Conservation (phyloP, 1,284 basidiomycete genomes). For the Fomes fomentarius region DNA sequence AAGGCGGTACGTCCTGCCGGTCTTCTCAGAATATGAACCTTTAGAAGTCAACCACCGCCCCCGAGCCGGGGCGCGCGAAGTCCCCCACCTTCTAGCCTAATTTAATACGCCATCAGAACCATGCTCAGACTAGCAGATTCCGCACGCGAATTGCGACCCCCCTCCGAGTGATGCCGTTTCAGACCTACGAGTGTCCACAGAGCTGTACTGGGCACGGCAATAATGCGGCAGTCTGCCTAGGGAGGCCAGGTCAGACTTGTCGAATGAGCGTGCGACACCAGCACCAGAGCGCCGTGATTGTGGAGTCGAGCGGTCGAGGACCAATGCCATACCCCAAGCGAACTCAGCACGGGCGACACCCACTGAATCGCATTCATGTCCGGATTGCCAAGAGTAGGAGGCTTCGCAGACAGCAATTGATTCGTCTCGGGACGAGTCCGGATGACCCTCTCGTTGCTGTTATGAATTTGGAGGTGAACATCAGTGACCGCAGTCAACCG, state of each 20-base stretch:
- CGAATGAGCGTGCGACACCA: neutral
- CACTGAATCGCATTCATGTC: neutral
- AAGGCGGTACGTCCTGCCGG: neutral
- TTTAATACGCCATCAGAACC: neutral
- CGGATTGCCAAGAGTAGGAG: neutral
- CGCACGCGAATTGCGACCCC: neutral
- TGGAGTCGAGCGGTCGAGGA: neutral
- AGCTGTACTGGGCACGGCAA: neutral
- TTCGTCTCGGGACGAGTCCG: neutral
- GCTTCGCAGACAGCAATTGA: neutral
- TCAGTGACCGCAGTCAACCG: conserved; percentile 7
- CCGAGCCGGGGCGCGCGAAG: neutral
- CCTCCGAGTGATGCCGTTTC: neutral
- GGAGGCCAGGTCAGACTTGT: neutral
- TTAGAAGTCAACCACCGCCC: neutral
- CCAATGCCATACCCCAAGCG: neutral
- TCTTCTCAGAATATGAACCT: neutral
- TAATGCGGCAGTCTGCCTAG: too few species aligned
- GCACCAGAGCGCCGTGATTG: conserved; percentile 8
- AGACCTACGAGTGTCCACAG: too few species aligned
- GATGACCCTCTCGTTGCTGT: conserved; percentile 3
- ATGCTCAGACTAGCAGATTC: neutral
- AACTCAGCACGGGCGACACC: neutral
- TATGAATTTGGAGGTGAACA: neutral
- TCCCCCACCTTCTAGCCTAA: neutral